Evolutionary conservation across 306 rosid species (phyloP), one percentile per base, ranked within the genome.

Genomic region (Boehmeria nivea): DNA sequence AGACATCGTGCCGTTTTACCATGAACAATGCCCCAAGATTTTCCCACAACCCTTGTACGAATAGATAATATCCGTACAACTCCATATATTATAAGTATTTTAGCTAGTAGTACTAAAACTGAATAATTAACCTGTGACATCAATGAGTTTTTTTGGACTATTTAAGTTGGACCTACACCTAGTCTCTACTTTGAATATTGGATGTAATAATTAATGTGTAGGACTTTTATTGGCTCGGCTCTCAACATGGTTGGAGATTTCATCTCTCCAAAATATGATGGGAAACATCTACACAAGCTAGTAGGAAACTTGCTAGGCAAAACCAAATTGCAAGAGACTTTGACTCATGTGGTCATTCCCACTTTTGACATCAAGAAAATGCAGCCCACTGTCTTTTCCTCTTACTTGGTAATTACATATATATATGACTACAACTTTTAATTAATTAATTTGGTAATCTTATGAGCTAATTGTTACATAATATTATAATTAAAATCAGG

Each of bases 261-360:
- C 26, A 6, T n/a, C 2, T 76, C 76, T 57, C 50, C 81, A 6
- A 76, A 65, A 23, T 65, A 60, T 18, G 45, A 75, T 23, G 69
- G 73, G 27, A 72, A 72, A 45, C 60, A 61, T 43, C 57, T 66
- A 7, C 57, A 63, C 20, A 34, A 34, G 23, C 16, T 71, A 9
- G 6, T 43, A 37, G 15, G 46, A 6, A 10, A 26, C 15, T 12
- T 61, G 21, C 17, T 66, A 19, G 65, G 65, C 12, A 37, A 13
- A 13, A 43, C 33, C 20, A 66, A 43, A 42, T 51, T 68, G 63
- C 66, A 57, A 48, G 69, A 73, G 53, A 67, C 63, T 31, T 51
- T 73, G 33, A 68, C 74, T 6, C 14, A 57, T 42, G 24, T 73
- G 8, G 59, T 63, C 11, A 40, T 63, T 14, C 59, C 59, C 21